Percentiles rank a stretch among this genome's conserved stretches.
Conservation (phyloP, 257 asterid genomes). For the Salvia rosmarinus region DNA sequence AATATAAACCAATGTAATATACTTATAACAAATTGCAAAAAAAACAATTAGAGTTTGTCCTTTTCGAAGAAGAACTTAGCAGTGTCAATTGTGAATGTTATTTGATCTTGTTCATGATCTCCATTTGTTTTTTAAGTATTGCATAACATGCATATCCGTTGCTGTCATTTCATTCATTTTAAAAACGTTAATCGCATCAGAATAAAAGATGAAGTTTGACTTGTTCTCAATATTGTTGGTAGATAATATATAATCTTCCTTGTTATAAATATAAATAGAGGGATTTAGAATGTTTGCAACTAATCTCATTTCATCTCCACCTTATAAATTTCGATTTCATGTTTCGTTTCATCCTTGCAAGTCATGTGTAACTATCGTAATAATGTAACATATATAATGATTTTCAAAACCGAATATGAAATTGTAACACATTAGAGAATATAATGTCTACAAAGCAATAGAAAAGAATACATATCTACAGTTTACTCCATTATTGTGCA, state of each 20-base stretch:
- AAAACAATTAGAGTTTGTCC: background rate
- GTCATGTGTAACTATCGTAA: background rate
- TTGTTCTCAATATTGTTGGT: background rate
- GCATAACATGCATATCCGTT: constrained; percentile 1
- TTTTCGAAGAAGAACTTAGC: background rate
- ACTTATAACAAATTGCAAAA: no score
- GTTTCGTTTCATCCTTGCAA: background rate
- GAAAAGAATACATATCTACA: no score
- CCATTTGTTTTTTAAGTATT: background rate
- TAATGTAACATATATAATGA: background rate
- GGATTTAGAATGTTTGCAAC: background rate
- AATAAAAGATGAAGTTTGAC: constrained; percentile 4
- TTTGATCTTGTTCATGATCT: no score
- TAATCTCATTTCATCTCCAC: background rate
- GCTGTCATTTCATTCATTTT: background rate
- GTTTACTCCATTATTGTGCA: background rate
- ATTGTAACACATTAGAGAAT: background rate
- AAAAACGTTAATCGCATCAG: background rate
- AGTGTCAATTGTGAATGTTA: no score
- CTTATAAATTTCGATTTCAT: background rate
- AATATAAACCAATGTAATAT: no score
- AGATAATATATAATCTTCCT: background rate
- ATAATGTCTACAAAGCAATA: background rate
- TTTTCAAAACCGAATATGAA: background rate
- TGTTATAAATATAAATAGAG: background rate